Conservation (phyloP, 306 rosid species). For the Prunus davidiana region DNA sequence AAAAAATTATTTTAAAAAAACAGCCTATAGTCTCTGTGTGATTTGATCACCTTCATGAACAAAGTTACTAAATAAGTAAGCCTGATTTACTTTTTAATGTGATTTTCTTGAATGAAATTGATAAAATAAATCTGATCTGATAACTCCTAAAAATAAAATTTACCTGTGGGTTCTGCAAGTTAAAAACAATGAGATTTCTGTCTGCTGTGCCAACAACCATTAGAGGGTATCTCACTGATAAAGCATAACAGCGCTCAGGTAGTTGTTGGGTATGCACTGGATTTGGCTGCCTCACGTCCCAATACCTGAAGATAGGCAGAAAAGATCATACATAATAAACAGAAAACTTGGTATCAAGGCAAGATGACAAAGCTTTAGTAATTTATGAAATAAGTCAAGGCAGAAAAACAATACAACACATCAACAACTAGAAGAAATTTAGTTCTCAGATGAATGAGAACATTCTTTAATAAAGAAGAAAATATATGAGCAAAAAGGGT, state of each 20-base stretch:
- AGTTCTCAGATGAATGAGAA: background rate
- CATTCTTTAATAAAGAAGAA: no score
- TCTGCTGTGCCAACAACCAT: conserved; percentile 92
- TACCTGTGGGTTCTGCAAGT: conserved; percentile 86
- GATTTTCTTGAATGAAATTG: background rate
- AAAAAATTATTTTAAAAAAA: background rate
- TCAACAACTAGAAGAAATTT: background rate
- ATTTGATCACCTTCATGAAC: no score
- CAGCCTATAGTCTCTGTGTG: background rate
- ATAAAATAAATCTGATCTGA: background rate
- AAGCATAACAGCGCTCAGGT: conserved; percentile 74
- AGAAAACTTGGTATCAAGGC: background rate
- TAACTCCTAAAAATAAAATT: background rate
- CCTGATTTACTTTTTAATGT: background rate
- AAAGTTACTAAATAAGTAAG: background rate
- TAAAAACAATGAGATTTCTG: conserved; percentile 71
- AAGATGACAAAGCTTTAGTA: background rate
- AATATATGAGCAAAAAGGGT: background rate
- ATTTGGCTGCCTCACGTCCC: conserved; percentile 85
- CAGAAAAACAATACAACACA: background rate
- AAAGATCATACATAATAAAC: background rate
- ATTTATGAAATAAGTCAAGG: background rate
- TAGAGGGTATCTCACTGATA: conserved; percentile 65
- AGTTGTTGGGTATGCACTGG: conserved; percentile 83
- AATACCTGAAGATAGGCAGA: conserved; percentile 42